Percentiles rank a stretch among this genome's conserved stretches.
phyloP scores from a whole-genome alignment of 345 rosid species.

The Salix purpurea region DNA sequence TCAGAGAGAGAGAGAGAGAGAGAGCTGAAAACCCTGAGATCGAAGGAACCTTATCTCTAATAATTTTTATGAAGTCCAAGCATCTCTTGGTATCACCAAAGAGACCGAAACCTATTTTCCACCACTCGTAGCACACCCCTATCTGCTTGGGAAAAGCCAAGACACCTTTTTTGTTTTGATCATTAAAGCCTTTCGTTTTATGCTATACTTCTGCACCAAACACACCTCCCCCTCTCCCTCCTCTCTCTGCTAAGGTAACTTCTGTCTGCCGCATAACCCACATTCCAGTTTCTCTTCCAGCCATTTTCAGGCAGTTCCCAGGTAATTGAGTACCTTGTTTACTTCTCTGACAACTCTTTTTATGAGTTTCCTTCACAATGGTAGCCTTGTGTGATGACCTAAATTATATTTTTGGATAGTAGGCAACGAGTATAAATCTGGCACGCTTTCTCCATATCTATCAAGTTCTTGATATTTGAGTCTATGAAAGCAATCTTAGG shows the following conservation, averaged over 20 bases:
- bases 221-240: background rate
- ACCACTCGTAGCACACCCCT: slow-evolving; percentile 78
- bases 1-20: background rate
- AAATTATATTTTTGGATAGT: background rate
- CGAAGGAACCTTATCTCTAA: slow-evolving; percentile 27
- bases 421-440: background rate
- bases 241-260: background rate
- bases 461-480: background rate
- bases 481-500: background rate
- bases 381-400: background rate
- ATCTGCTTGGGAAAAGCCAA: slow-evolving; percentile 66
- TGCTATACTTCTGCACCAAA: slow-evolving; percentile 4
- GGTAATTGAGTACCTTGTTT: slow-evolving; percentile 26
- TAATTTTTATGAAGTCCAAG: slow-evolving; percentile 23
- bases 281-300: slow-evolving; percentile 16
- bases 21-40: background rate
- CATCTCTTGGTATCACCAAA: slow-evolving; percentile 32
- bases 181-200: background rate
- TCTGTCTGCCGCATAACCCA: slow-evolving; percentile 8
- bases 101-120: slow-evolving; percentile 41
- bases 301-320: slow-evolving; percentile 25
- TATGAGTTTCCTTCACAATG: background rate
- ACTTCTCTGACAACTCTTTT: background rate
- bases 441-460: background rate
- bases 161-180: slow-evolving; percentile 5